Base-by-base conservation (phyloP, 768 basidiomycete species). In the Myochromella boudieri region DNA sequence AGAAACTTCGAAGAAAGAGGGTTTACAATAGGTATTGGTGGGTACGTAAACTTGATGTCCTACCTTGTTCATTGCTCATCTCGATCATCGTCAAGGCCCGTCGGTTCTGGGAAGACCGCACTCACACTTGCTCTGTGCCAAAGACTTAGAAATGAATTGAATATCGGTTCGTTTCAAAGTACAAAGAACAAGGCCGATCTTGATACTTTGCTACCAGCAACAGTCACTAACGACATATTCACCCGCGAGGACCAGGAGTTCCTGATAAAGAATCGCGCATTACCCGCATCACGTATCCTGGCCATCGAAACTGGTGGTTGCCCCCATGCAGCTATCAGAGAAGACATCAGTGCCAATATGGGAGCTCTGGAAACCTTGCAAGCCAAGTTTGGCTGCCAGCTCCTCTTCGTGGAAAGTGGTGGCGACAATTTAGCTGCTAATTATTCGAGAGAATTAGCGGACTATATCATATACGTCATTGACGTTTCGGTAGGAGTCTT, bases 171-270 rank as follows among this genome's bases (percentile, higher is more conserved):
- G 80, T 57, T 29, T 34, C 42, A 28, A 26, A 44, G 37, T 28
- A 27, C 25, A 33, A 37, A 15, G 21, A 37, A 14, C 37, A n/a
- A n/a, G n/a, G n/a, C n/a, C n/a, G n/a, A n/a, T n/a, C n/a, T 37
- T 47, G 27, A 50, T 44, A 6, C 43, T 34, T 46, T 28, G 8
- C n/a, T n/a, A 18, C 18, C 41, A 93, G 95, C 91, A 26, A 93
- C 92, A 2, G 92, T 95, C 11, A 99, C 95, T n/a, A 99, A 99
- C 68, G 95, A 99, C 67, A 99, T 99, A 63, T 99, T 99, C 69
- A 99, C 95, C 27, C 79, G 88, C 17, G 95, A 98, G 65, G 95
- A 98, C 61, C 94, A 97, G 64, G 95, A 98, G 59, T 99, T 99
- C 67, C 72, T 99, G 28, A 95, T 99, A 60, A 85, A 81, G 59